Conservation (phyloP, 192 early-diverging fungal genomes). For the Martensiomyces pterosporus region DNA sequence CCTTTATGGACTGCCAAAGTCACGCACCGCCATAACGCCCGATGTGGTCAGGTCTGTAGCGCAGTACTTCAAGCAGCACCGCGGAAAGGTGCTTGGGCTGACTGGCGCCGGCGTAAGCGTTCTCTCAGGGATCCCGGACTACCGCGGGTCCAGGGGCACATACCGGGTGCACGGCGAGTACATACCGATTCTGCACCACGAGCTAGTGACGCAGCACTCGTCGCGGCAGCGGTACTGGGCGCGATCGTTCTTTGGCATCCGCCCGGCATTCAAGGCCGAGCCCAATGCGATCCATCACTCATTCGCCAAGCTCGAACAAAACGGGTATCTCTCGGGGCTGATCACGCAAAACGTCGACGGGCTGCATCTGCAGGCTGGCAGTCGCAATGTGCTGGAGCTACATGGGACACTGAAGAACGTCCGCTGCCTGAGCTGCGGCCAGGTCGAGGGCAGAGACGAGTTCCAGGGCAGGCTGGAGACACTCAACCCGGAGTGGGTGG, state of each 20-base stretch:
- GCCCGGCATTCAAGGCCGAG: constrained; percentile 57
- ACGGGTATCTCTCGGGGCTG: constrained; percentile 52
- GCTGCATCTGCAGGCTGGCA: constrained; percentile 63
- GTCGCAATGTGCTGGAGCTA: constrained; percentile 66
- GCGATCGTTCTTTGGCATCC: constrained; percentile 79
- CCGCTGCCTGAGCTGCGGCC: constrained; percentile 66
- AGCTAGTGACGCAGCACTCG: constrained; percentile 55
- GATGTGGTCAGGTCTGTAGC: constrained; percentile 11
- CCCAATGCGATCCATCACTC: constrained; percentile 74
- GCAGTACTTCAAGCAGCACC: constrained; percentile 26
- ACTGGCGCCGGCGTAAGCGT: constrained; percentile 57
- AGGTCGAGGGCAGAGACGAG: constrained; percentile 48
- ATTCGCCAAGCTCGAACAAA: constrained; percentile 51
- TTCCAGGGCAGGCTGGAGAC: constrained; percentile 64
- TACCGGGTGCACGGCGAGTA: constrained; percentile 71
- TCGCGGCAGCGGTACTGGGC: constrained; percentile 89
- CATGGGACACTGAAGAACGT: constrained; percentile 79
- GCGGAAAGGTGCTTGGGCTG: constrained; percentile 29
- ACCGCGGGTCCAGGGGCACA: constrained; percentile 71
- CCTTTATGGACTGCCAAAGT: constrained; percentile 30
- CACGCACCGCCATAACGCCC: constrained; percentile 23
- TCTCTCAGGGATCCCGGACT: constrained; percentile 76
- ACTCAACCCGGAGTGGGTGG: constrained; percentile 66
- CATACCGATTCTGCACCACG: constrained; percentile 80
- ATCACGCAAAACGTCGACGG: constrained; percentile 95